phyloP scores from a whole-genome alignment of 176 grass and related monocot species.

The Poa annua region DNA sequence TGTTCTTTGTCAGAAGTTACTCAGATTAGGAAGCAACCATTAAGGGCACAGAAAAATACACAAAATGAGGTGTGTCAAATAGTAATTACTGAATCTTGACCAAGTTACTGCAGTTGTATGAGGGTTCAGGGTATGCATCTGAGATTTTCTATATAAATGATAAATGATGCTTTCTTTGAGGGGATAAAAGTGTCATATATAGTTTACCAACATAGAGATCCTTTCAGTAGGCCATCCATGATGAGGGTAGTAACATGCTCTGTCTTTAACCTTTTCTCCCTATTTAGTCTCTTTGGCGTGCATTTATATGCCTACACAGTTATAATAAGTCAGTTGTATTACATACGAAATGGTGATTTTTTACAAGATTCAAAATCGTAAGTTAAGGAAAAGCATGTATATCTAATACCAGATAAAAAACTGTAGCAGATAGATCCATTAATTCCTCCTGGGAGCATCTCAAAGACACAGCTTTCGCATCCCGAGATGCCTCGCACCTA shows the following conservation, averaged over 20 bases:
- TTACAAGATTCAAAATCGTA: constrained; percentile 25
- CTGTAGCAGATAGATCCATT: constrained; percentile 79
- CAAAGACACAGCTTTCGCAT: constrained; percentile 69
- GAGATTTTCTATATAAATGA: constrained; percentile 24
- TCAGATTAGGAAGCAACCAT: constrained; percentile 22
- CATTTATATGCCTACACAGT: constrained; percentile 68
- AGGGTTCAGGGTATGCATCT: constrained; percentile 14
- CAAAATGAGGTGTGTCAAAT: constrained; percentile 24
- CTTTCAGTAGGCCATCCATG: constrained; percentile 69
- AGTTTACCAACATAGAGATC: constrained; percentile 76
- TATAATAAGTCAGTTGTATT: constrained; percentile 26
- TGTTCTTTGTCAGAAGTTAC: neutral
- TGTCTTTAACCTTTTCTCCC: constrained; percentile 76
- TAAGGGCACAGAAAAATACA: constrained; percentile 33
- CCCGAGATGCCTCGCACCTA: constrained; percentile 75
- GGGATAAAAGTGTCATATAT: constrained; percentile 25
- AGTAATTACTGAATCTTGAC: constrained; percentile 11
- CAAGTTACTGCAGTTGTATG: constrained; percentile 4
- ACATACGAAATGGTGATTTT: neutral
- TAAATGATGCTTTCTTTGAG: neutral
- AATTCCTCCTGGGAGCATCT: constrained; percentile 69
- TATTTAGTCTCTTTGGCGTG: constrained; percentile 39
- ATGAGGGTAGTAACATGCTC: constrained; percentile 56
- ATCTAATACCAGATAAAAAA: constrained; percentile 80
- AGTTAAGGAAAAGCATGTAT: neutral